Percentiles rank a stretch among this genome's conserved stretches.
These are phyloP conservation scores for Geosmithia flava DNA, from an alignment of 2,329 filamentous ascomycete genomes.

Conservation along the genomic window DNA sequence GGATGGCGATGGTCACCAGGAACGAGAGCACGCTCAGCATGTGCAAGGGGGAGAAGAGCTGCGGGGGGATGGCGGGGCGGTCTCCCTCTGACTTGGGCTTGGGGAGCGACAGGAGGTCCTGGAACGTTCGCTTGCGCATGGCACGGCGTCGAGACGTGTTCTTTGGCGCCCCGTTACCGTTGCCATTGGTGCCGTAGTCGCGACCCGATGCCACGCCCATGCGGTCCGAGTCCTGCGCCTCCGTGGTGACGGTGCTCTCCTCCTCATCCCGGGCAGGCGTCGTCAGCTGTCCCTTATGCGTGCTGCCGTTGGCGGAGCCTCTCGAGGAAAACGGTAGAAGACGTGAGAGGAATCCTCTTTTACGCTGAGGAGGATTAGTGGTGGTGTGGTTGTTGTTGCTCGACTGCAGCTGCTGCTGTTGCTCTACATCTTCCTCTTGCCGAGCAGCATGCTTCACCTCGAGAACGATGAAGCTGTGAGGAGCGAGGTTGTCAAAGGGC, in stretches of 20 bases:
- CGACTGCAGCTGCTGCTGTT: not conserved
- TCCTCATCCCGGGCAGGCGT: not conserved
- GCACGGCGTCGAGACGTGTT: slow-evolving; percentile 13
- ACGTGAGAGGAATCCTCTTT: too few relatives aligned
- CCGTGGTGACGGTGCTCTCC: not conserved
- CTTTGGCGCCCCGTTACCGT: not conserved
- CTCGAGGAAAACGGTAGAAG: too few relatives aligned
- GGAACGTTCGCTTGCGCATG: slow-evolving; percentile 26
- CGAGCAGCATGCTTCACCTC: slow-evolving; percentile 30
- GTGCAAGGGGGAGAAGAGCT: slow-evolving; percentile 37
- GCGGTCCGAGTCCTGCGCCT: not conserved
- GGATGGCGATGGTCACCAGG: slow-evolving; percentile 32
- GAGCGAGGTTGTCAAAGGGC: slow-evolving; percentile 33
- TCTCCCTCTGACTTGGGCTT: slow-evolving; percentile 22
- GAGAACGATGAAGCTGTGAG: slow-evolving; percentile 35
- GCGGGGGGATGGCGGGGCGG: slow-evolving; percentile 34
- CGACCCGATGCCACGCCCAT: not conserved
- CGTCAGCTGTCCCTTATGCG: too few relatives aligned
- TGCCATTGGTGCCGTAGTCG: slow-evolving; percentile 2
- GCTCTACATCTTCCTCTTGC: not conserved
- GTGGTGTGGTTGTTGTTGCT: not conserved
- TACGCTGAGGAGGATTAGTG: not conserved
- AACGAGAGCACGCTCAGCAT: slow-evolving; percentile 38
- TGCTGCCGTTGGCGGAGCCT: too few relatives aligned
- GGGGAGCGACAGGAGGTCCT: slow-evolving; percentile 28